Base-by-base conservation (phyloP, 2,329 filamentous ascomycete genomes). In the Fusarium oligoseptatum region DNA sequence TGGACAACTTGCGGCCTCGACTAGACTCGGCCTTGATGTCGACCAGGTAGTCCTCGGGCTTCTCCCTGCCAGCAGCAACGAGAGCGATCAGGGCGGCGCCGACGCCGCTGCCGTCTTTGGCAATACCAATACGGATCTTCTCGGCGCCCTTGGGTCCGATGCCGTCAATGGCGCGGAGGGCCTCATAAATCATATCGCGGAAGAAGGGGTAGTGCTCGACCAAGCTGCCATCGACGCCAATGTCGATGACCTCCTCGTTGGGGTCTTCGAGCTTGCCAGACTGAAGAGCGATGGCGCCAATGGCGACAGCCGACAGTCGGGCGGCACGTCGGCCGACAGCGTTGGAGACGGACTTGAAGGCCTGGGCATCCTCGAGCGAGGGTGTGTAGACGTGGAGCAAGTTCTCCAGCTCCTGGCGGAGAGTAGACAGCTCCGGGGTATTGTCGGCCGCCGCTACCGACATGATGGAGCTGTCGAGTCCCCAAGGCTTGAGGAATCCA, bases 171-270 rank as follows among this genome's bases (percentile, higher is more conserved):
- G 90, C 91, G 60, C 91, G 86, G 68, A 98, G 87, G 8, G 94
- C 94, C 80, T 97, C 94, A 72, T 95, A 90, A 72, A 98, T 93
- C 86, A 97, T 93, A 66, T 93, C 92, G 75, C 97, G 92, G 85
- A 98, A 99, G 80, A 92, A 92, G 10, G 97, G 97, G 83, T 98
- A 98, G 85, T 97, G 97, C 84, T 98, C 97, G 3, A 98, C 95
- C 63, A 99, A 87, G 80, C 93, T 95, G 75, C 97, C 97, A 81
- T 99, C 97, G 2, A 98, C 96, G 78, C 97, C 97, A 78, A 99
- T 91, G 81, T 99, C 97, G 66, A 93, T 86, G 29, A 97, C 89
- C 62, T 95, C 90, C 55, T 94, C 92, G 14, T 90, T 88, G 20
- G 87, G 82, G 60, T 90, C 83, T 24, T 85, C 80, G 48, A 98